Evolutionary conservation across 306 rosid species (phyloP).

Genomic region (Gleditsia sinensis): DNA sequence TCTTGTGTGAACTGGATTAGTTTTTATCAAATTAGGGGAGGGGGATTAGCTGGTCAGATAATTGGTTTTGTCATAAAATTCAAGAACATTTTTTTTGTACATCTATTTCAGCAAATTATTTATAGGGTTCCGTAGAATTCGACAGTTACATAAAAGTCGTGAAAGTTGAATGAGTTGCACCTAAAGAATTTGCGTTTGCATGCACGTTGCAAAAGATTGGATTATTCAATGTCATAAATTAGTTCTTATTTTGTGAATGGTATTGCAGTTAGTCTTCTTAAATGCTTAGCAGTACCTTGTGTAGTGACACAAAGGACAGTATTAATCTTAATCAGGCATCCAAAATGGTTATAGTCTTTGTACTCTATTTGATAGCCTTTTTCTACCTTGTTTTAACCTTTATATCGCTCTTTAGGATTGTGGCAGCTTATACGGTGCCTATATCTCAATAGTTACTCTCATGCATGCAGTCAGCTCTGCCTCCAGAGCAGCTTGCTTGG

Average conservation of each 20-base stretch:
- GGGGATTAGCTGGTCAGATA: background rate
- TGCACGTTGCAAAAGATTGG: slow-evolving; percentile 2
- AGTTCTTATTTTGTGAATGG: slow-evolving; percentile 26
- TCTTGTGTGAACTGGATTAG: background rate
- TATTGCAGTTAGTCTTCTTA: background rate
- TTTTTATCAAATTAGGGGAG: background rate
- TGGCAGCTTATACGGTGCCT: slow-evolving; percentile 18
- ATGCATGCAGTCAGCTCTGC: slow-evolving; percentile 77
- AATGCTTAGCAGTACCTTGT: slow-evolving; percentile 11
- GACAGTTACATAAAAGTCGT: background rate
- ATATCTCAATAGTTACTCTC: slow-evolving; percentile 34
- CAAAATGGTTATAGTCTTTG: background rate
- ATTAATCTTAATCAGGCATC: slow-evolving; percentile 3
- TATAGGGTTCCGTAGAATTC: slow-evolving; percentile 10
- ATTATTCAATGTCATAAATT: background rate
- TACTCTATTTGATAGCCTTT: background rate
- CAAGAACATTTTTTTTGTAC: background rate
- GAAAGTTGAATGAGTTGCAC: slow-evolving; percentile 14
- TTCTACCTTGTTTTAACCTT: background rate
- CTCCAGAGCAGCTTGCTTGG: slow-evolving; percentile 92
- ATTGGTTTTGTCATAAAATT: background rate
- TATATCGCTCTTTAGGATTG: slow-evolving; percentile 7
- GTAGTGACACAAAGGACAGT: slow-evolving; percentile 14
- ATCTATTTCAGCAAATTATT: background rate
- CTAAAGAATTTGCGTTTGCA: background rate